Percentiles rank a stretch among this genome's conserved stretches.
phyloP scores from a whole-genome alignment of 768 basidiomycete species.

The Coprinopsis strossmayeri region DNA sequence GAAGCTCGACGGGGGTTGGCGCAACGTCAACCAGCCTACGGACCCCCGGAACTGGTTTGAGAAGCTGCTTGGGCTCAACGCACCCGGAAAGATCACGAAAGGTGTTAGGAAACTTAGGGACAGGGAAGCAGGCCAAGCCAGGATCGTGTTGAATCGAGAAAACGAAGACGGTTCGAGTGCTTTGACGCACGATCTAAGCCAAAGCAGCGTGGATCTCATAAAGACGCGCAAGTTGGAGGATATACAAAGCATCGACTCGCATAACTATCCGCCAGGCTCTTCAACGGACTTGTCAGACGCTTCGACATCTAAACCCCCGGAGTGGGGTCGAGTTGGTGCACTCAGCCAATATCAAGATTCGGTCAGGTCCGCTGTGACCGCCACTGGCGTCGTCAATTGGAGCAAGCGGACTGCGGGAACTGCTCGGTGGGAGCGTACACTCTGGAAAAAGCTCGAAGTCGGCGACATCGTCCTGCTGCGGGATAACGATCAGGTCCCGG shows the following conservation, averaged over 20 bases:
- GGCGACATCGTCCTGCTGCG: conserved; percentile 90
- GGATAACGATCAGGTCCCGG: conserved; percentile 95
- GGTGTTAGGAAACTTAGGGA: conserved; percentile 84
- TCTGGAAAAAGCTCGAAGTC: conserved; percentile 98
- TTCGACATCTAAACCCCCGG: conserved; percentile 22
- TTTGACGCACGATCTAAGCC: conserved; percentile 31
- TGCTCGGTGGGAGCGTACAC: conserved; percentile 87
- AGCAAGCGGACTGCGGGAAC: conserved; percentile 58
- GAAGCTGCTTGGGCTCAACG: conserved; percentile 60
- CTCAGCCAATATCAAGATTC: conserved; percentile 52
- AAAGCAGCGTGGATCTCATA: conserved; percentile 35
- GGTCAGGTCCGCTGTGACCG: conserved; percentile 44
- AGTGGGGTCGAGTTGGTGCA: conserved; percentile 34
- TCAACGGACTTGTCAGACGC: conserved; percentile 31
- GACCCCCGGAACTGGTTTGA: conserved; percentile 76
- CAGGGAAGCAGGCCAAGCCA: conserved; percentile 57
- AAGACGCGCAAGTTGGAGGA: conserved; percentile 52
- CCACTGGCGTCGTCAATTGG: conserved; percentile 77
- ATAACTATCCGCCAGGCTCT: conserved; percentile 57
- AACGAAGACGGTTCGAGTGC: conserved; percentile 34
- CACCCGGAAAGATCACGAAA: conserved; percentile 71
- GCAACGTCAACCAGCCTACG: conserved; percentile 79
- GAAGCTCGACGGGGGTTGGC: conserved; percentile 76
- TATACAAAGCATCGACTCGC: conserved; percentile 60
- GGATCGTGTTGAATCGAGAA: conserved; percentile 55